Evolutionary conservation across 2,329 filamentous ascomycete species (phyloP), one percentile per base, ranked within the genome.

Genomic region (Penicillium hesseltinei): DNA sequence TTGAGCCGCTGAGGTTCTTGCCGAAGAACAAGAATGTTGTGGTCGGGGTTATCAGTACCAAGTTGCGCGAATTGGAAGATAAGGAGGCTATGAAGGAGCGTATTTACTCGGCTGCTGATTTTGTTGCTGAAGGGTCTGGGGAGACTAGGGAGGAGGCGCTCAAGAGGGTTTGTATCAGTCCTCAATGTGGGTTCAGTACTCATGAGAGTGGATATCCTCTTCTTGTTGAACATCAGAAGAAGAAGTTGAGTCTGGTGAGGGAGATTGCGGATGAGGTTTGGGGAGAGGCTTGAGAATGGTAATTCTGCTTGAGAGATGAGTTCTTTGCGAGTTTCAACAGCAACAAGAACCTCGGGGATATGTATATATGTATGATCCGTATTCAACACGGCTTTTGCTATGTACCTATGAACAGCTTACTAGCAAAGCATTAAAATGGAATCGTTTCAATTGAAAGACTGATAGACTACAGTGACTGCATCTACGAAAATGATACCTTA

Each of bases 121-220:
- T 85, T 72, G 82, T 92, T 33, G 88, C 88, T 0, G 80, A 87
- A 71, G 88, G 88, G 0, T 85, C 80, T 46, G 82, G 82, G 2
- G 80, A 88, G 75, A 84, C 78, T 2, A 79, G 79, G 46, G 83
- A 89, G 71, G 83, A 91, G 72, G 88, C 88, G 0, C 77, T 92
- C 13, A 82, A 88, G 73, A 83, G 86, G 61, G 76, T 92, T 51
- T 82, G 82, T 51, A 81, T 90, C 17, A 88, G 84, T 68, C 88
- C 88, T 0, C 88, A 91, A 75, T 90, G 87, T 71, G 87, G 87
- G 17, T 89, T 89, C 72, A 89, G 88, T 38, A 90, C 86, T 42
- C 89, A 92, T 71, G 85, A 88, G 66, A 85, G 82, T 63, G 89
- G 89, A 0, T 91, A 92, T 69, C 81, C 84, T 13, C 77, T 92